Evolutionary conservation across 805 yeast genomes (phyloP).

Genomic region (Starmerella apis): DNA sequence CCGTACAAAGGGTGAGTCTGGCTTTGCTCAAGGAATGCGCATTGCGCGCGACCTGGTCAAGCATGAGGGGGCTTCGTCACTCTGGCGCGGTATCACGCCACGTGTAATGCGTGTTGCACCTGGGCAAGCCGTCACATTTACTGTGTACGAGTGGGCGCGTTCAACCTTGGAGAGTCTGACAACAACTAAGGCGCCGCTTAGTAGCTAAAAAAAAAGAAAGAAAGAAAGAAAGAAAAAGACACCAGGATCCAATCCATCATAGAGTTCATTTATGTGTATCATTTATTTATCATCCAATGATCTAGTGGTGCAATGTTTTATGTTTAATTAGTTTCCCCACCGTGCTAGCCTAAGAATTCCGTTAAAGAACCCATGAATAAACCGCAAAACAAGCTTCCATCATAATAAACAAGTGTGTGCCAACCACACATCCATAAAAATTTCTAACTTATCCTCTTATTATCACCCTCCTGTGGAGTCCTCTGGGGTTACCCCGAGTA

Average conservation of each 20-base stretch:
- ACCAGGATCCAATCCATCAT: neutral
- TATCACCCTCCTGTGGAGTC: no score
- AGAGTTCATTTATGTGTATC: neutral
- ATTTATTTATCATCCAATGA: neutral
- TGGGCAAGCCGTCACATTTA: constrained; percentile 97
- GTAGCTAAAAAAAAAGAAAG: neutral
- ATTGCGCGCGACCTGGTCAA: constrained; percentile 71
- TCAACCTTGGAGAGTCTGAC: constrained; percentile 39
- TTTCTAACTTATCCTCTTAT: no score
- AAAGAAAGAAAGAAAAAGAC: neutral
- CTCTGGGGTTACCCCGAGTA: no score
- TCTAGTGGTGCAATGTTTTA: neutral
- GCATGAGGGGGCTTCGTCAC: constrained; percentile 80
- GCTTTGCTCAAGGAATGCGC: constrained; percentile 64
- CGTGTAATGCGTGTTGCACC: constrained; percentile 99
- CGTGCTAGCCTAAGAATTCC: no score
- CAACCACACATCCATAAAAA: no score
- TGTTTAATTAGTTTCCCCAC: neutral
- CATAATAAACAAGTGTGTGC: no score
- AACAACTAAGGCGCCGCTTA: constrained; percentile 7
- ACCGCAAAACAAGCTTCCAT: no score
- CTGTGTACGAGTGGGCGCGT: constrained; percentile 86
- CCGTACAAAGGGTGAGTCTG: constrained; percentile 50
- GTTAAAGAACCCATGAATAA: no score
- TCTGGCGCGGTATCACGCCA: constrained; percentile 96